These are phyloP conservation scores for Aspergillus sp. DNA, from an alignment of 2,329 filamentous ascomycete species.

Conservation along the genomic window DNA sequence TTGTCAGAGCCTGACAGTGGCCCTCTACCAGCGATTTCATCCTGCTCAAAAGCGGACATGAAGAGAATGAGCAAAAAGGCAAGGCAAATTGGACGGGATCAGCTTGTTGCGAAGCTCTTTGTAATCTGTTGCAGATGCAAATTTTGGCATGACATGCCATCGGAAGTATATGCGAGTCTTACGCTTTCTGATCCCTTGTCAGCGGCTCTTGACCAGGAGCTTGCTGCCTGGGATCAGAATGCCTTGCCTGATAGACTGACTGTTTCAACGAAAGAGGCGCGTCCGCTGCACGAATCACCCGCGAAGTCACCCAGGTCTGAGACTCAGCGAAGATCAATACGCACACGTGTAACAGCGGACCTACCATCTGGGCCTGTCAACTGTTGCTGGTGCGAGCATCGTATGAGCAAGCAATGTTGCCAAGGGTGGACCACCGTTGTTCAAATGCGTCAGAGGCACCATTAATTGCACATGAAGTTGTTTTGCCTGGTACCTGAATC, in stretches of 20 bases:
- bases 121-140: slow-evolving; percentile 46
- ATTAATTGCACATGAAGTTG: slow-evolving; percentile 23
- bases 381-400: slow-evolving; percentile 71
- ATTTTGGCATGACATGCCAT: slow-evolving; percentile 46
- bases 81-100: slow-evolving; percentile 16
- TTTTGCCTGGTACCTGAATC: background rate
- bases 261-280: background rate
- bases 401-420: slow-evolving; percentile 69
- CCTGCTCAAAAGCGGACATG: background rate
- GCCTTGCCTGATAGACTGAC: background rate
- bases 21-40: background rate
- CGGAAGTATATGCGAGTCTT: slow-evolving; percentile 39
- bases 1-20: background rate
- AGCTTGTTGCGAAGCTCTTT: slow-evolving; percentile 39
- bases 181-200: slow-evolving; percentile 25
- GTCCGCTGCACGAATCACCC: background rate
- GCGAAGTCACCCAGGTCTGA: background rate
- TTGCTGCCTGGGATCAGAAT: background rate
- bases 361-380: slow-evolving; percentile 47
- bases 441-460: slow-evolving; percentile 61
- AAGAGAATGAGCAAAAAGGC: slow-evolving; percentile 16
- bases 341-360: background rate
- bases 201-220: background rate
- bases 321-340: slow-evolving; percentile 11
- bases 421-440: slow-evolving; percentile 67